Percentiles rank a stretch among this genome's conserved stretches.
Conservation (phyloP, 2,329 filamentous ascomycete genomes). For the Biscogniauxia sp. region DNA sequence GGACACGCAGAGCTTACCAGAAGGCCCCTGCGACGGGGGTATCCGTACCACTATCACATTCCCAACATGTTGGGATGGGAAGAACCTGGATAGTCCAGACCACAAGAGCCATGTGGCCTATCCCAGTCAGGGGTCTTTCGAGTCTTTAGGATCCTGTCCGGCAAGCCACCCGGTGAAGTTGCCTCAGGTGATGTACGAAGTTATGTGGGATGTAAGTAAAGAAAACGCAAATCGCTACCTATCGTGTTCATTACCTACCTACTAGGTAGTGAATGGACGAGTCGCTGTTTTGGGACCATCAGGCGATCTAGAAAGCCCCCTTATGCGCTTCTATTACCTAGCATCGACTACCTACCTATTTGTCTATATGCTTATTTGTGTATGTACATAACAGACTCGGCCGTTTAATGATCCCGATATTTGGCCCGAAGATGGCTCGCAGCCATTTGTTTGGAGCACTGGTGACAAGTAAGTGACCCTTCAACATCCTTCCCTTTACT, state of each 20-base stretch:
- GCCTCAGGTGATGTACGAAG: slow-evolving; percentile 60
- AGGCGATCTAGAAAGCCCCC: no score
- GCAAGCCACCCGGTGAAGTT: slow-evolving; percentile 49
- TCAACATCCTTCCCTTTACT: background rate
- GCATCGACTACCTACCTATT: no score
- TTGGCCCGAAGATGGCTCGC: slow-evolving; percentile 30
- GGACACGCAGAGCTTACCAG: slow-evolving; percentile 49
- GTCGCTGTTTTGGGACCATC: no score
- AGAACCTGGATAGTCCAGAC: slow-evolving; percentile 44
- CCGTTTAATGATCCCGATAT: slow-evolving; percentile 28
- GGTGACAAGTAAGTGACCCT: slow-evolving; percentile 24
- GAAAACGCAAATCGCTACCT: no score
- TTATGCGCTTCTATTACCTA: no score
- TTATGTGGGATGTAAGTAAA: slow-evolving; percentile 46
- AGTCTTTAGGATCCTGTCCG: slow-evolving; percentile 44
- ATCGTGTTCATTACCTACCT: no score
- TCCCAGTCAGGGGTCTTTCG: slow-evolving; percentile 34
- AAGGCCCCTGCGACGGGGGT: slow-evolving; percentile 46
- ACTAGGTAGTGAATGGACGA: no score
- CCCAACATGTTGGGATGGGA: slow-evolving; percentile 55
- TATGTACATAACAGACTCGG: slow-evolving; percentile 15
- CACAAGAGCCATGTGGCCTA: slow-evolving; percentile 52
- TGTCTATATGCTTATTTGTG: slow-evolving; percentile 1
- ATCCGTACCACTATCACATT: slow-evolving; percentile 52
- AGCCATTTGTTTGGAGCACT: slow-evolving; percentile 29